Base-by-base conservation (phyloP, 345 rosid genomes). In the Pistacia integerrima region DNA sequence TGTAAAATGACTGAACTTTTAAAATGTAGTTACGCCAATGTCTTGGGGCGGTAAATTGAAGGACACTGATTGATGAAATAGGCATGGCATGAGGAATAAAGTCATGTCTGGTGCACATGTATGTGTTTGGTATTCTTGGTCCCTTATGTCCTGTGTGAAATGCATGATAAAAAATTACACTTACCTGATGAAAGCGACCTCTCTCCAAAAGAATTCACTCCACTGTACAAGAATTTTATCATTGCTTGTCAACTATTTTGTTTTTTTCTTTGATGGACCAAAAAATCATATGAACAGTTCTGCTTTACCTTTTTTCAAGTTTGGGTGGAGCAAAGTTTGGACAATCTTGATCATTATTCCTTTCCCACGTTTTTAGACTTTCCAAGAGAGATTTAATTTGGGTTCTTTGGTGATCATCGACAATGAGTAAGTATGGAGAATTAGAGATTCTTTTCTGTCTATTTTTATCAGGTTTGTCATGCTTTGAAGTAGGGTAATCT, bases 131-230 rank as follows among this genome's bases (percentile, higher is more conserved):
- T 66, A n/a, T 67, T 59, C 55, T 51, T 13, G 20, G 67, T 77
- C 55, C 48, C 48, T 54, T 70, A 9, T 46, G 28, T 77, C 57
- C 46, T 65, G 66, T 61, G 20, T n/a, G 77, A 46, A 61, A 55
- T 64, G 58, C 64, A 51, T 62, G 4, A 17, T 55, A 17, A 65
- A 68, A 74, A 75, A 20, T 57, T 69, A 8, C 72, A 61, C n/a
- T 57, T 73, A 74, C 59, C 62, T 73, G 76, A 46, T 69, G 77
- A 82, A 61, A 77, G 72, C 61, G 64, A 58, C 81, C 46, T 30
- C 35, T 60, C 76, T 51, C 61, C 58, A 58, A 67, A 66, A 74
- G 30, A 33, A 46, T 64, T 55, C 57, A 60, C 14, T 72, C 14
- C 25, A 16, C 28, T 67, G 63, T 35, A 70, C 35, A 60, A 71